A percentile compares a stretch with the other conserved stretches of the same genome.
These are phyloP conservation scores for Bipolaris bicolor DNA, from an alignment of 2,329 filamentous ascomycete species.

Conservation along the genomic window DNA sequence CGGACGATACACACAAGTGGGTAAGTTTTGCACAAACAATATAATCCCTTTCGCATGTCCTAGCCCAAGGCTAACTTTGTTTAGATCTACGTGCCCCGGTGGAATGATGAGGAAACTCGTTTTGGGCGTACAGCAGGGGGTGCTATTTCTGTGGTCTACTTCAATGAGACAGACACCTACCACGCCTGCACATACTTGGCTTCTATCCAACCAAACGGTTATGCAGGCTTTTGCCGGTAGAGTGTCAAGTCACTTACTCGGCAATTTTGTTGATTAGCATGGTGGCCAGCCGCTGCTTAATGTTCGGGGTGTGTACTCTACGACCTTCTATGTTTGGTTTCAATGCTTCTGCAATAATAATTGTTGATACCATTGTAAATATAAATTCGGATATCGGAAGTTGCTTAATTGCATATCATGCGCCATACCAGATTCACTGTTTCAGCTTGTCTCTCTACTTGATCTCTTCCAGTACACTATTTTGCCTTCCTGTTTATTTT, in stretches of 20 bases:
- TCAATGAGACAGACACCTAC: conserved; percentile 14
- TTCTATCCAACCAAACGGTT: neutral
- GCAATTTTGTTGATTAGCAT: neutral
- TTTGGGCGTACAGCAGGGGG: neutral
- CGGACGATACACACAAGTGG: neutral
- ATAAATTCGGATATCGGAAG: too few relatives aligned
- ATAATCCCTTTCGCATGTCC: neutral
- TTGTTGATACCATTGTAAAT: too few relatives aligned
- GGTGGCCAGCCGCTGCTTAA: neutral
- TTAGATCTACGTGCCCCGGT: neutral
- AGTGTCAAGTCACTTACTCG: neutral
- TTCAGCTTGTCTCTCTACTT: too few relatives aligned
- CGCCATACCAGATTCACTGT: too few relatives aligned
- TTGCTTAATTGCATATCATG: too few relatives aligned
- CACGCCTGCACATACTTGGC: neutral
- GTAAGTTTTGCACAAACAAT: neutral
- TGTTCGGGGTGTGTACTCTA: neutral
- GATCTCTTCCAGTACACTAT: too few relatives aligned
- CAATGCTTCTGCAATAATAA: neutral
- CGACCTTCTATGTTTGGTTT: neutral
- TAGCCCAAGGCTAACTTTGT: neutral
- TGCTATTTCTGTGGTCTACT: conserved; percentile 5
- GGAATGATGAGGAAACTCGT: neutral
- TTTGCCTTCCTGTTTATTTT: too few relatives aligned
- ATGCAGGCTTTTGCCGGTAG: neutral